Evolutionary conservation across 2,329 filamentous ascomycete genomes (phyloP).

Genomic region (Trichoderma citrinoviride): DNA sequence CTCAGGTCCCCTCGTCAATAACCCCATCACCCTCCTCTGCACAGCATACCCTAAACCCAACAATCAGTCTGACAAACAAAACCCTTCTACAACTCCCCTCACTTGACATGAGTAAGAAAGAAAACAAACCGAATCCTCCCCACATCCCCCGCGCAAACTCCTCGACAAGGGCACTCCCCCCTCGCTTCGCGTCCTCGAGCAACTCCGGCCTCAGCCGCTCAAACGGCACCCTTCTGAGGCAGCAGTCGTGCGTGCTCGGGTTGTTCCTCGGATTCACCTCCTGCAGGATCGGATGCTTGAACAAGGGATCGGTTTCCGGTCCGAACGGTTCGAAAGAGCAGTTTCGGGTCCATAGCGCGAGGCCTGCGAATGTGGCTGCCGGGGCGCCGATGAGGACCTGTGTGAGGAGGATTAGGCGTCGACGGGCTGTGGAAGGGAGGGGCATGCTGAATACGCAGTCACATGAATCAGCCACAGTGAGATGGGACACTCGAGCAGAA

Average conservation of each 20-base stretch:
- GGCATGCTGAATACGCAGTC: background rate
- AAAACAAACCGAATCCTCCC: background rate
- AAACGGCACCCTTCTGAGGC: background rate
- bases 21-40: slow-evolving; percentile 4
- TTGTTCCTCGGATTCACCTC: background rate
- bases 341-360: background rate
- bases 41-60: background rate
- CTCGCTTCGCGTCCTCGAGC: background rate
- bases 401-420: background rate
- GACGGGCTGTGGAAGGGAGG: background rate
- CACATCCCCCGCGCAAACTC: slow-evolving; percentile 9
- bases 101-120: no score
- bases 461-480: background rate
- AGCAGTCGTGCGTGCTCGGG: background rate
- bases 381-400: background rate
- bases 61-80: background rate
- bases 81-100: rapidly evolving
- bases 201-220: background rate
- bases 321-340: background rate
- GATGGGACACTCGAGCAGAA: background rate
- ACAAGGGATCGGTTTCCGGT: background rate
- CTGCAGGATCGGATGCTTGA: background rate
- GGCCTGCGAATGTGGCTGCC: background rate
- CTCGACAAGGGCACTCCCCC: background rate
- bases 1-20: background rate